Evolutionary conservation across 192 early-diverging fungal species (phyloP), one percentile per base, ranked within the genome.

Genomic region (Haplosporangium gracile): DNA sequence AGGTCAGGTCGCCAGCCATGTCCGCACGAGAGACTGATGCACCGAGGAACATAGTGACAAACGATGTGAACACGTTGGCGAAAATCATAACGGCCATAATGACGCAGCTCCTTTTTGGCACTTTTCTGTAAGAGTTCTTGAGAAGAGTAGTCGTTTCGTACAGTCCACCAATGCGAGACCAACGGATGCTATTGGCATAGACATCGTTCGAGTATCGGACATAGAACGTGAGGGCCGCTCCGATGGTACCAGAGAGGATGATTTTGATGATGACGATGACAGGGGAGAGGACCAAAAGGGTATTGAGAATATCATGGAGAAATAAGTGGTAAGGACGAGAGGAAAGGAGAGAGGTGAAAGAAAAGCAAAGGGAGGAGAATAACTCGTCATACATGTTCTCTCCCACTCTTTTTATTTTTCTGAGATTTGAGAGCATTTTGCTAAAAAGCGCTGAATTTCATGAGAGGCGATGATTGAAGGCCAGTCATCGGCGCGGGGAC

Each of bases 151-250:
- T 38, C 40, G 63, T 65, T 42, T 76, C 75, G 16, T 43, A 36
- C 13, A 76, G 15, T 29, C 75, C 75, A 10, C 75, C 75, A 32
- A 38, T 76, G 63, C 75, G 60, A 47, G 75, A 76, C 75, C 75
- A 76, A 11, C 75, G 75, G 38, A 76, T 76, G 29, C 75, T 76
- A 16, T 26, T 76, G 75, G 75, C 55, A 20, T 76, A 76, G 2
- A 8, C 1, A 15, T 68, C 75, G 38, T 16, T 13, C 26, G 60
- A 76, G 55, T 45, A n/a, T n/a, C 29, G 40, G 43, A 20, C 60
- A 63, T 76, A 76, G 26, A 68, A 68, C 6, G 24, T 63, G 26
- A 45, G 24, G 24, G 4, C 20, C 60, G 75, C 75, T 2, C 63
- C 75, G 18, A 76, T 76, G 60, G 47, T 22, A 24, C n/a, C 29